Conservation (phyloP, 805 yeast species). For the Zygosaccharomyces kombuchaensis region DNA sequence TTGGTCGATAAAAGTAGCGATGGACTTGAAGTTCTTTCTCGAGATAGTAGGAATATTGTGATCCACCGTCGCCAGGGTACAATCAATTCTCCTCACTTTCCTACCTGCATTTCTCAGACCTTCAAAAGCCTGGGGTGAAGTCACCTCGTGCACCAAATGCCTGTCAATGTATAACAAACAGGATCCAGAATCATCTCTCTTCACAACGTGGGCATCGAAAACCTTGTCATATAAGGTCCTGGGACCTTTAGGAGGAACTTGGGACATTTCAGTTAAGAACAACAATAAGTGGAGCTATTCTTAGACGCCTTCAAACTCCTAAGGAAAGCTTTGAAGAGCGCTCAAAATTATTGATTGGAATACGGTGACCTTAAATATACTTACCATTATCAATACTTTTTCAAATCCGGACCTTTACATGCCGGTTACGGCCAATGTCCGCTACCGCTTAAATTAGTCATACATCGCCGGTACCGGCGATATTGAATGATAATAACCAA, state of each 20-base stretch:
- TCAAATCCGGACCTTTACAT: constrained; percentile 4
- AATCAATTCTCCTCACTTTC: constrained; percentile 82
- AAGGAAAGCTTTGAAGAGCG: neutral
- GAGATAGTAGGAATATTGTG: constrained; percentile 95
- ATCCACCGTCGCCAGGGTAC: constrained; percentile 92
- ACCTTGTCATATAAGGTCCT: constrained; percentile 93
- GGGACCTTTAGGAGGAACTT: constrained; percentile 39
- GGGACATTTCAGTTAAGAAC: constrained; percentile 21
- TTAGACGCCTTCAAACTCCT: neutral
- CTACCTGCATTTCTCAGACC: constrained; percentile 87
- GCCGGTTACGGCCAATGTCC: constrained; percentile 16
- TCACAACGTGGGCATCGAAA: constrained; percentile 90
- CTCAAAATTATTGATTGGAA: neutral
- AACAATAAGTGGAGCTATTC: neutral
- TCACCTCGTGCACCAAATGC: constrained; percentile 96
- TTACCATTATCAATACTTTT: constrained; percentile 2
- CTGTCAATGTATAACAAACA: constrained; percentile 88
- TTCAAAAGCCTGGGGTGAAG: constrained; percentile 98
- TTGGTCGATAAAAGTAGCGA: constrained; percentile 79
- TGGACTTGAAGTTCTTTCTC: constrained; percentile 68
- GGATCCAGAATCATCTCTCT: constrained; percentile 83
- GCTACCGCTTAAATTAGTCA: constrained; percentile 8
- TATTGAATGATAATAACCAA: neutral
- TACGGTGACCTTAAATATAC: constrained; percentile 3
- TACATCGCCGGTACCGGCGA: constrained; percentile 14